Evolutionary conservation across 2,329 filamentous ascomycete genomes (phyloP).

Genomic region (Pestalotiopsis sp.): DNA sequence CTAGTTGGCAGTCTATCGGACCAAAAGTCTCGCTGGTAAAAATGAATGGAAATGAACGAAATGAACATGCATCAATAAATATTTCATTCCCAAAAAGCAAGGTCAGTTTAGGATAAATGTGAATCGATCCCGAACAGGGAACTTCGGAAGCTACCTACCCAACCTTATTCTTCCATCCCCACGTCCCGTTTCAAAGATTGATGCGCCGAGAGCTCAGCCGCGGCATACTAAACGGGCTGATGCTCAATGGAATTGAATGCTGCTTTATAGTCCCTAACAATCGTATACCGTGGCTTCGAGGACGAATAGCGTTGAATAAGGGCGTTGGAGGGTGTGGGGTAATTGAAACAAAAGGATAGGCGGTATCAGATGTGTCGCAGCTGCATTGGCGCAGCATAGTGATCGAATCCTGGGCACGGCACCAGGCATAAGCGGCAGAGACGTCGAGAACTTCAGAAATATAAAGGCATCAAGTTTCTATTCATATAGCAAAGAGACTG

Average conservation of each 20-base stretch:
- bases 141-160: neutral
- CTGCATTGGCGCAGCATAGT: neutral
- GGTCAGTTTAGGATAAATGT: neutral
- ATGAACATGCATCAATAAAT: too few relatives aligned
- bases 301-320: neutral
- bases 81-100: neutral
- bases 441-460: neutral
- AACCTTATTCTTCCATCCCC: too few relatives aligned
- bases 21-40: neutral
- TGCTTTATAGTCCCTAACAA: neutral
- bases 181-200: too few relatives aligned
- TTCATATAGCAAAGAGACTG: too few relatives aligned
- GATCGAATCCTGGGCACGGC: neutral
- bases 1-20: neutral
- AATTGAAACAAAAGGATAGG: neutral
- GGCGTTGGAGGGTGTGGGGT: neutral
- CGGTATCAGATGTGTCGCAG: constrained; percentile 7
- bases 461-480: too few relatives aligned
- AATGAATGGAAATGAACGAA: too few relatives aligned
- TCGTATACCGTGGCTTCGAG: neutral
- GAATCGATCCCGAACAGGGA: neutral
- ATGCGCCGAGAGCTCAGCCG: too few relatives aligned
- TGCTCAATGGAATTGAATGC: neutral
- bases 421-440: neutral
- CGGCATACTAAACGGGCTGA: too few relatives aligned